These are phyloP conservation scores for Eimeria mitis DNA, from an alignment of 169 alveolate species.

Conservation along the genomic window DNA sequence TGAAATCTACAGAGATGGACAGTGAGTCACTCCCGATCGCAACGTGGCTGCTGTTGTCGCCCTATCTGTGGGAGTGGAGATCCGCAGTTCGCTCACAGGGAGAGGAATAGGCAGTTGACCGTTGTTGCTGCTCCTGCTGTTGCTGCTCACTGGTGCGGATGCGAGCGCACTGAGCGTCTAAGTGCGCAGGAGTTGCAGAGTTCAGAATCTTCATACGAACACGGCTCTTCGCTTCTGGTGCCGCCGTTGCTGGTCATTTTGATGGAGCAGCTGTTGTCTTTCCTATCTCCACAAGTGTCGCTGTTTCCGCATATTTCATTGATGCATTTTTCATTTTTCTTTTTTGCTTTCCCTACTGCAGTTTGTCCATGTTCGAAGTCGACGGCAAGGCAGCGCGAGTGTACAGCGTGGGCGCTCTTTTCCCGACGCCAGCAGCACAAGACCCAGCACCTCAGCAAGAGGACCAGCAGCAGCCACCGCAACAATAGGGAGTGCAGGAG, in stretches of 20 bases:
- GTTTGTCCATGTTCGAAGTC: conserved; percentile 91
- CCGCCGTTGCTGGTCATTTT: background rate
- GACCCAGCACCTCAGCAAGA: background rate
- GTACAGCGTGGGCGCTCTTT: conserved; percentile 85
- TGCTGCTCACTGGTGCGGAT: background rate
- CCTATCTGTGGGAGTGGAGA: conserved; percentile 81
- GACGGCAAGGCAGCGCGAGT: conserved; percentile 96
- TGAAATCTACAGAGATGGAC: conserved; percentile 94
- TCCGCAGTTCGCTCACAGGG: background rate
- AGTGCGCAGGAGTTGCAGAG: background rate
- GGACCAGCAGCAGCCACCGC: background rate
- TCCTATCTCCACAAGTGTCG: background rate
- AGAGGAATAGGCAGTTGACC: background rate
- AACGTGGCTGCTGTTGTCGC: background rate
- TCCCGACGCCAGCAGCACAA: background rate
- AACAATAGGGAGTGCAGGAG: background rate
- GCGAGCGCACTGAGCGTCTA: background rate
- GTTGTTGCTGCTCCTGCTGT: background rate
- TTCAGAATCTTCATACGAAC: background rate
- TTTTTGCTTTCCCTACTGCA: conserved; percentile 29
- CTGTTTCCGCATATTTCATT: background rate
- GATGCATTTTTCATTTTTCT: background rate
- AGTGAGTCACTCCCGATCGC: background rate
- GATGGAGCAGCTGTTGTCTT: background rate
- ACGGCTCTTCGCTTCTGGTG: background rate